These are phyloP conservation scores for Termitomyces titanicus DNA, from an alignment of 768 basidiomycete species.

Conservation along the genomic window DNA sequence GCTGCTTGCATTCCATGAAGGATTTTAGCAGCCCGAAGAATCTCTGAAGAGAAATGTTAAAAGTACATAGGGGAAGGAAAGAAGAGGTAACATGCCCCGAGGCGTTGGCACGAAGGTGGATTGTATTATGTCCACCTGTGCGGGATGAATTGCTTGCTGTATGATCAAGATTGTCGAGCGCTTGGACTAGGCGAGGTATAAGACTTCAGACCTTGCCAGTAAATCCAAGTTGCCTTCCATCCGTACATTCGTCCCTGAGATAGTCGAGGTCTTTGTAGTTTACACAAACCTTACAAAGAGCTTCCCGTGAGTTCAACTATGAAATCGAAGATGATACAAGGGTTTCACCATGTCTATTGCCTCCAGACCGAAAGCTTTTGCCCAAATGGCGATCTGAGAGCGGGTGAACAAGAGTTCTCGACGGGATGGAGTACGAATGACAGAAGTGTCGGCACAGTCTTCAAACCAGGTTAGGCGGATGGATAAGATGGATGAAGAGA, in stretches of 20 bases:
- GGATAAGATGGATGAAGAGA: not conserved
- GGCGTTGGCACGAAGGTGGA: constrained; percentile 72
- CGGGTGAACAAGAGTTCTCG: constrained; percentile 81
- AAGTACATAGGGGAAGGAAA: not conserved
- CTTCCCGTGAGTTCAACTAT: not conserved
- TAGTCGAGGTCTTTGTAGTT: constrained; percentile 74
- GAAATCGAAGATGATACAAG: not conserved
- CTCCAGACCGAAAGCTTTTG: constrained; percentile 78
- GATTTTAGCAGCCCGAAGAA: constrained; percentile 72
- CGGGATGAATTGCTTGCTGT: constrained; percentile 94
- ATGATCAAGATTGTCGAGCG: not conserved
- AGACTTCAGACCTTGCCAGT: constrained; percentile 66
- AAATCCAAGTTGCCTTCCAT: constrained; percentile 81
- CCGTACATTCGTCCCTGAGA: constrained; percentile 70
- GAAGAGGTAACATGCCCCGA: constrained; percentile 42
- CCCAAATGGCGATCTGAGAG: constrained; percentile 75
- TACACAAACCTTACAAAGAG: constrained; percentile 65
- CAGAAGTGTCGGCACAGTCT: constrained; percentile 90
- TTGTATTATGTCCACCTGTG: constrained; percentile 76
- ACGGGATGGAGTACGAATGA: constrained; percentile 71
- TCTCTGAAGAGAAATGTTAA: constrained; percentile 38
- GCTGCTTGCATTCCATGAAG: constrained; percentile 60
- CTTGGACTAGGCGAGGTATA: not conserved
- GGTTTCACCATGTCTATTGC: constrained; percentile 84
- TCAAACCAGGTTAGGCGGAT: constrained; percentile 2